Evolutionary conservation across 1,139 yeast species (phyloP).

Genomic region (Nematodospora anomalae): DNA sequence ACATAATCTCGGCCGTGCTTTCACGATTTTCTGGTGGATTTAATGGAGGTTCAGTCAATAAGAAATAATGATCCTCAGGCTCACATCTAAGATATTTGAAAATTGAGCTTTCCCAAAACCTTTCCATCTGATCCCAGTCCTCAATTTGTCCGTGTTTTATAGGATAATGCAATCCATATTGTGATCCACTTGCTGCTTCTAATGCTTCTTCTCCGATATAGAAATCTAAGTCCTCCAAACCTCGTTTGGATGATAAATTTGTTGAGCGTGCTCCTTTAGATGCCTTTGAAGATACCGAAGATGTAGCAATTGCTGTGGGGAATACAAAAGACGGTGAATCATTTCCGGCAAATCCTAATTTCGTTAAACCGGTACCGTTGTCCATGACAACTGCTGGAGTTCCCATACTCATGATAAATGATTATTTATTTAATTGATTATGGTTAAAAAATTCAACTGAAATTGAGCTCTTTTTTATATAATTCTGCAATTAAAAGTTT

Average conservation of each 20-base stretch:
- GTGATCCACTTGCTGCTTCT: constrained; percentile 84
- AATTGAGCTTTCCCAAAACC: constrained; percentile 97
- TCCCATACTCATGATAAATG: constrained; percentile 53
- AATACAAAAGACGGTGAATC: constrained; percentile 96
- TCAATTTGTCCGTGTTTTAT: constrained; percentile 97
- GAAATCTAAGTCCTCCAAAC: constrained; percentile 93
- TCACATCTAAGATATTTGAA: constrained; percentile 95
- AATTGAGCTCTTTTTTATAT: too few relatives aligned
- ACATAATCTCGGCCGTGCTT: constrained; percentile 97
- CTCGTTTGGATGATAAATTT: constrained; percentile 68
- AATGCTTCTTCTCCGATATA: constrained; percentile 95
- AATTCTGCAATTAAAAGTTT: too few relatives aligned
- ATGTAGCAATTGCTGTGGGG: constrained; percentile 96
- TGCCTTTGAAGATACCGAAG: constrained; percentile 42
- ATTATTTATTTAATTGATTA: too few relatives aligned
- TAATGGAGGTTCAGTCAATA: constrained; percentile 95
- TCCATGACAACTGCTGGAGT: constrained; percentile 97
- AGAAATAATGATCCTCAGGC: constrained; percentile 96
- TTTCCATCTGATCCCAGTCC: constrained; percentile 99
- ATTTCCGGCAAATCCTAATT: constrained; percentile 97
- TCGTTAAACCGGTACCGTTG: constrained; percentile 97
- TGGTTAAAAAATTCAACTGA: too few relatives aligned
- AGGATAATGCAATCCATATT: constrained; percentile 87
- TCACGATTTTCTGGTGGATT: constrained; percentile 99
- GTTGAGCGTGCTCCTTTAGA: constrained; percentile 43